Base-by-base conservation (phyloP, 2,329 filamentous ascomycete species). In the Hypoxylon sp. region DNA sequence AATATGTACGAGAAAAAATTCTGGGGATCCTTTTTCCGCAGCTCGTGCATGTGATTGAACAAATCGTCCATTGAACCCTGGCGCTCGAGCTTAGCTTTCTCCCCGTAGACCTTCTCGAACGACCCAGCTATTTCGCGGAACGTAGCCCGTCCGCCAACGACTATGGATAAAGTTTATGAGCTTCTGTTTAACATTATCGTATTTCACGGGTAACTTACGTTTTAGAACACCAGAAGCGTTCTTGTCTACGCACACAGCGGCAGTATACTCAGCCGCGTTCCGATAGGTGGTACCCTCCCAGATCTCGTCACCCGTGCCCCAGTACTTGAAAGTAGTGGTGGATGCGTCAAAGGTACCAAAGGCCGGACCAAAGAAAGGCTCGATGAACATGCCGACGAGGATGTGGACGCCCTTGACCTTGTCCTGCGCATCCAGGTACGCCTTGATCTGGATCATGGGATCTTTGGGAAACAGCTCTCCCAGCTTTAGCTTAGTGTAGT, bases 371-470 rank as follows among this genome's bases (percentile, higher is more conserved):
- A 76, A 78, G 14, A 79, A 64, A 1, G 74, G 67, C 9, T 82
- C 80, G 70, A 79, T 79, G 58, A 82, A 80, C 5, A 53, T 78
- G 6, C 78, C 82, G 44, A 78, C 77, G n/a, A 83, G 70, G 14
- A 84, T 70, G 62, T 83, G 81, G 0, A 83, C 81, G 13, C 77
- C 81, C 50, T 77, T 74, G 9, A 82, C 76, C n/a, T 65, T 74
- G 33, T 77, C 69, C 71, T 81, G 81, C 1, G 63, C 70, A 1
- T 81, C 77, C 2, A 83, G 72, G 59, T 83, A 81, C 1, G 70
- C 76, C 62, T 80, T 78, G 31, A 83, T 72, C 19, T 77, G 73
- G 29, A 78, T 82, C 77, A 81, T 81, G 0, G 80, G 75, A 37
- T 84, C 81, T 70, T 83, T 83, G 1, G 74, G 62, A 33, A 77